Evolutionary conservation across 139 green algal species (phyloP).

Genomic region (Yamagishiella unicocca): DNA sequence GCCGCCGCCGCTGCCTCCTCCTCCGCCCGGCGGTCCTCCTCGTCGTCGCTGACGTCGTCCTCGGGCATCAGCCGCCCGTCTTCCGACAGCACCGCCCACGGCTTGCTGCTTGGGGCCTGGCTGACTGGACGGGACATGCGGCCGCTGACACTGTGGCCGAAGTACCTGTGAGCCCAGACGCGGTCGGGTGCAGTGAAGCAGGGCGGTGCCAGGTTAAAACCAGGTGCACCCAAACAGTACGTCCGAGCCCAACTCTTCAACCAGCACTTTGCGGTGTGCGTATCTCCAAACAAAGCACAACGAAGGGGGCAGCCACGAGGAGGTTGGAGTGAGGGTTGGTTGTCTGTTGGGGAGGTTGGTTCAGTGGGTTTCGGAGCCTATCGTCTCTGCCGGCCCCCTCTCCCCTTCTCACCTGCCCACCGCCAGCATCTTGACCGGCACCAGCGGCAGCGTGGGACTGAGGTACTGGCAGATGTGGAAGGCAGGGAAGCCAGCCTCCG

Average conservation of each 20-base stretch:
- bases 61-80: neutral
- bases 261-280: too few relatives aligned
- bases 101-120: neutral
- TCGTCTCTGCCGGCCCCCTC: too few relatives aligned
- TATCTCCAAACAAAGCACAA: too few relatives aligned
- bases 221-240: too few relatives aligned
- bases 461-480: slow-evolving; percentile 45
- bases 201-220: too few relatives aligned
- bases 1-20: neutral
- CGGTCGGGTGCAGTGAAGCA: too few relatives aligned
- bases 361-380: too few relatives aligned
- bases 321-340: too few relatives aligned
- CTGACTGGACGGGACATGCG: neutral
- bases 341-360: too few relatives aligned
- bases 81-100: neutral
- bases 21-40: neutral
- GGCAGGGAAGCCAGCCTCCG: slow-evolving; percentile 19
- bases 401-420: neutral
- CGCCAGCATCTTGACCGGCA: neutral
- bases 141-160: neutral
- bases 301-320: too few relatives aligned
- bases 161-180: neutral
- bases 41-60: neutral
- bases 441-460: neutral
- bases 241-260: too few relatives aligned